Base-by-base conservation (phyloP, 768 basidiomycete genomes). In the Candolleomyces efflorescens region DNA sequence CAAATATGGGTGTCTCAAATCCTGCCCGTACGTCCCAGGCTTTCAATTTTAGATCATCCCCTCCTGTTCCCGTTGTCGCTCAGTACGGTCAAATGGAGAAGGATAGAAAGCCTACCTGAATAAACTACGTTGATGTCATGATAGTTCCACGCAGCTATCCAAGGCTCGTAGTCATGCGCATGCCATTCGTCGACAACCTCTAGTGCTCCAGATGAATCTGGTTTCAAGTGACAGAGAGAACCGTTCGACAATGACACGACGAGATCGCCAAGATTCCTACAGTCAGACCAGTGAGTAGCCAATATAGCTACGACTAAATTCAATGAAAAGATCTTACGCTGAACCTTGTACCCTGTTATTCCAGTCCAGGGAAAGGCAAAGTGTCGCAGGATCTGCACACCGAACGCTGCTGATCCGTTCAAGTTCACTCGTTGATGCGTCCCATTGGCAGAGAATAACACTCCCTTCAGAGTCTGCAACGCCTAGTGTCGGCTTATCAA, bases 361-460 rank as follows among this genome's bases (percentile, higher is more conserved):
- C 93, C 94, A 99, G 70, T 98, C 97, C 24, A 98, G 73, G 9
- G 94, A 98, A 17, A 99, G 83, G 65, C 92, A 95, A 1, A 99
- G 75, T 0, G 80, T 78, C 24, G 86, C 81, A 0, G 81, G 67
- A 0, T 84, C 24, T 73, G 77, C 73, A 56, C 84, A 84, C 26
- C 70, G 68, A 23, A 89, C 69, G 13, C 72, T 71, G 26, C 78
- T 70, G n/a, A 76, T 59, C 44, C 64, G 68, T 6, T 67, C 58
- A 23, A 89, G 64, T 56, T n/a, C 23, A 17, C n/a, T 44, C 11
- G 44, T 72, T 15, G 77, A 69, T 0, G 62, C 60, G 46, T 79
- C 60, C 78, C 86, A 85, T 66, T 80, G 73, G 63, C 87, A 80
- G 10, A 95, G 64, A 15, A 83, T 80, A 10, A 98, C 70, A 53